These are phyloP conservation scores for Onygenales sp. DNA, from an alignment of 2,329 filamentous ascomycete species.

Conservation along the genomic window DNA sequence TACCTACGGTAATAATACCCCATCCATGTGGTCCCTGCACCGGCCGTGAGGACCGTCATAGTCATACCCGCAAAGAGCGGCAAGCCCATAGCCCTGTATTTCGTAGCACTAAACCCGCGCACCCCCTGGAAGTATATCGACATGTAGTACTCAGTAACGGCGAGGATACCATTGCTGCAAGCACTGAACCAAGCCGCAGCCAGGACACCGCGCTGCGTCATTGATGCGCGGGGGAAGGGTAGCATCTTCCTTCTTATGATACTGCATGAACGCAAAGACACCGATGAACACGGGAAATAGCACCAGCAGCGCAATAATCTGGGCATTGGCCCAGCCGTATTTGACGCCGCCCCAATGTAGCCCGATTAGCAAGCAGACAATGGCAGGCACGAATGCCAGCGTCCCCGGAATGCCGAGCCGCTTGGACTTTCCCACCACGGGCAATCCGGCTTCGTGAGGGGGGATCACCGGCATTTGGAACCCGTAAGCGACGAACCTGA, in stretches of 20 bases:
- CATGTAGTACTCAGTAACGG: conserved; percentile 33
- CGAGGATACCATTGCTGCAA: conserved; percentile 29
- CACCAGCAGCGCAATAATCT: conserved; percentile 40
- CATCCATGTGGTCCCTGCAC: background rate
- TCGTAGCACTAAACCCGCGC: conserved; percentile 31
- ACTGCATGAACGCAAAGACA: conserved; percentile 32
- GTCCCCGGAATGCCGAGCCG: conserved; percentile 36
- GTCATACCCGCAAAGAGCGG: conserved; percentile 24
- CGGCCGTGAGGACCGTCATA: background rate
- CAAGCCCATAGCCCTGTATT: conserved; percentile 36
- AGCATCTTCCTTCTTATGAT: conserved; percentile 39
- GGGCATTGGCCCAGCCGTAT: conserved; percentile 35
- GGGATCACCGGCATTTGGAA: conserved; percentile 8
- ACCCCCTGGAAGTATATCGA: conserved; percentile 42
- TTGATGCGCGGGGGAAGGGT: conserved; percentile 43
- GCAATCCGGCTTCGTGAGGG: conserved; percentile 15
- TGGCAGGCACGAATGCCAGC: conserved; percentile 34
- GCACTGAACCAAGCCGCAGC: conserved; percentile 23
- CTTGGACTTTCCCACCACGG: conserved; percentile 8
- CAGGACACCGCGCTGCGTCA: conserved; percentile 32
- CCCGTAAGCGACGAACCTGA: conserved; percentile 38
- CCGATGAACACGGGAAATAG: conserved; percentile 42
- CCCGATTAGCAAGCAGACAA: conserved; percentile 41
- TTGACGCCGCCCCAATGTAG: conserved; percentile 39
- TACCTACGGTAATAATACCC: background rate